Base-by-base conservation (phyloP, 2,329 filamentous ascomycete species). In the Aphanocladium album region DNA sequence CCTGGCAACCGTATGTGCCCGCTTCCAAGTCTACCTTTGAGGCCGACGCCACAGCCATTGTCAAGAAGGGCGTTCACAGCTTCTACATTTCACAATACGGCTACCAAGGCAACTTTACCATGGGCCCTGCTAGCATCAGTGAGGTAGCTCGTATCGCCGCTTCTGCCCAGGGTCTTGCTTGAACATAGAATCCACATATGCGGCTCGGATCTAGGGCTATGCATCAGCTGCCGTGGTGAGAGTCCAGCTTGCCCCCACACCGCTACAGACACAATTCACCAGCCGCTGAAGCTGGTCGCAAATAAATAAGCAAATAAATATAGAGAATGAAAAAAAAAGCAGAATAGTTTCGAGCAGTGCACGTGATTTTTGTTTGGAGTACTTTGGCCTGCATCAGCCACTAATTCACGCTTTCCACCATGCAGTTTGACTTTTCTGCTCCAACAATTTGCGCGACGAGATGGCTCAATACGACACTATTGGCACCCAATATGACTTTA, bases 51-150 rank as follows among this genome's bases (percentile, higher is more conserved):
- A 25, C 23, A 2, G 56, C 56, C 2, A 59, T 59, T n/a, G 37
- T 52, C 5, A 35, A 52, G 11, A 59, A 59, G 37, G 19, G 47
- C 1, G 56, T 59, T 3, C 56, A 59, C 12, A 59, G 56, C 47
- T 59, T 59, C 30, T 59, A 59, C 19, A 21, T 59, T n/a, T 33
- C 56, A 2, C 47, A 51, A 23, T 47, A 59, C 9, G 56, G 56
- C 5, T 59, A 59, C 25, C 33, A 39, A 19, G 56, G 56, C 12
- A 52, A 59, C n/a, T 59, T 59, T 17, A 59, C 56, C 7, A n/a
- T 23, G 27, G 46, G 46, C 4, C 56, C 56, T 1, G 56, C 56
- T 5, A 59, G 47, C 16, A 47, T 59, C 7, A 39, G 47, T 35
- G 56, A 59, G 25, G 37, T 52, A 6, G 56, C 47, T 12, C 56